phyloP scores from a whole-genome alignment of 2,329 filamentous ascomycete genomes.

The Phialophora chinensis region DNA sequence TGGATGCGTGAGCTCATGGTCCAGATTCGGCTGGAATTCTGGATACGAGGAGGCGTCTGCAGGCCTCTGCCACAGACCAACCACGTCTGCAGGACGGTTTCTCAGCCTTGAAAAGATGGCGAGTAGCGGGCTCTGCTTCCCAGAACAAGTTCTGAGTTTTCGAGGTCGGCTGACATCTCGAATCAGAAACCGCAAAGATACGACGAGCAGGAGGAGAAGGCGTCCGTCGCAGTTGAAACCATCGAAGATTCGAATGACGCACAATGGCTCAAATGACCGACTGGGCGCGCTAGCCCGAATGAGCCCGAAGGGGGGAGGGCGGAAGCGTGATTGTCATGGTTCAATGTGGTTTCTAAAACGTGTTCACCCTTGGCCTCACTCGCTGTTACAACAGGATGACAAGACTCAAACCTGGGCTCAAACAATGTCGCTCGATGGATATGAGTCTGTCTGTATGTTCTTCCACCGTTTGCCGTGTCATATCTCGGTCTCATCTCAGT shows the following conservation, averaged over 20 bases:
- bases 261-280: background rate
- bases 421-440: background rate
- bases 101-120: background rate
- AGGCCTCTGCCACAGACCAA: background rate
- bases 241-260: background rate
- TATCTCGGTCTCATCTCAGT: background rate
- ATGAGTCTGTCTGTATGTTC: background rate
- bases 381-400: background rate
- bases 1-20: background rate
- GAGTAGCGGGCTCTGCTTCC: background rate
- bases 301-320: too few relatives aligned
- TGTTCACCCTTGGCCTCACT: background rate
- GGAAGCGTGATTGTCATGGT: background rate
- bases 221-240: background rate
- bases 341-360: too few relatives aligned
- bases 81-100: background rate
- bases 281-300: conserved; percentile 2
- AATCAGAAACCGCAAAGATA: background rate
- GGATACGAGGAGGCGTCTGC: conserved; percentile 5
- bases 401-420: background rate
- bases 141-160: background rate
- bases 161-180: background rate
- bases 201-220: background rate
- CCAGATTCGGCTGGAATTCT: conserved; percentile 1
- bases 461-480: background rate